Evolutionary conservation across 805 yeast genomes (phyloP).

Genomic region (Wickerhamomyces alni): DNA sequence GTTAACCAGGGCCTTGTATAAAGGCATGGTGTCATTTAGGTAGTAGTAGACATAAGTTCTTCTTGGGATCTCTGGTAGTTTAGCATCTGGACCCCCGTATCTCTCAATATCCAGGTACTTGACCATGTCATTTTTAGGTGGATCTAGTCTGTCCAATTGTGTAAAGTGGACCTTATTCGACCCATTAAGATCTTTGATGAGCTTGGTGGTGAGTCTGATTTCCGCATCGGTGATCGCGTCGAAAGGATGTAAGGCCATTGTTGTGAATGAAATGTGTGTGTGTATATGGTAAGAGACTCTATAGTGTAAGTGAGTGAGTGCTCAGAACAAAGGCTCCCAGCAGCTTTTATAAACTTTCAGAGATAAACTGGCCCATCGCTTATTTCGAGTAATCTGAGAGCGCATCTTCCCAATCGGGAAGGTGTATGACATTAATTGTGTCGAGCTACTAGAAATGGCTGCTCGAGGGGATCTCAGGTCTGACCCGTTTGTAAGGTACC

Average conservation of each 20-base stretch:
- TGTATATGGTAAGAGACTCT: neutral
- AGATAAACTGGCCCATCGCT: no score
- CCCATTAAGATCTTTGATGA: slow-evolving; percentile 52
- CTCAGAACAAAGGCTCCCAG: no score
- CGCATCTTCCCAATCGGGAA: slow-evolving; percentile 1
- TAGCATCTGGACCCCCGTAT: slow-evolving; percentile 30
- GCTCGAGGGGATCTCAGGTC: no score
- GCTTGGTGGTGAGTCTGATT: slow-evolving; percentile 49
- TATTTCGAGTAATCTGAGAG: neutral
- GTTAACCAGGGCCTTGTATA: slow-evolving; percentile 70
- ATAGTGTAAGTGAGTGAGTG: no score
- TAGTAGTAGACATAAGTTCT: slow-evolving; percentile 65
- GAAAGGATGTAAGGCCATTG: slow-evolving; percentile 42
- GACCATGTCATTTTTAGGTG: slow-evolving; percentile 70
- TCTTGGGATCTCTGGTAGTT: slow-evolving; percentile 59
- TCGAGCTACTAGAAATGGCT: no score
- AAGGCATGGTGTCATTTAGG: slow-evolving; percentile 39
- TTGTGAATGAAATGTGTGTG: neutral
- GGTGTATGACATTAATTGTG: neutral
- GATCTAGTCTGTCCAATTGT: slow-evolving; percentile 66
- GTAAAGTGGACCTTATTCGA: slow-evolving; percentile 55
- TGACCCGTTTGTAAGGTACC: no score
- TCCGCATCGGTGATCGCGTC: slow-evolving; percentile 56
- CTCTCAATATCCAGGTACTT: slow-evolving; percentile 64
- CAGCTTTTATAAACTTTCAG: no score